These are phyloP conservation scores for Suhomyces sp. DNA, from an alignment of 805 yeast species.

Conservation along the genomic window DNA sequence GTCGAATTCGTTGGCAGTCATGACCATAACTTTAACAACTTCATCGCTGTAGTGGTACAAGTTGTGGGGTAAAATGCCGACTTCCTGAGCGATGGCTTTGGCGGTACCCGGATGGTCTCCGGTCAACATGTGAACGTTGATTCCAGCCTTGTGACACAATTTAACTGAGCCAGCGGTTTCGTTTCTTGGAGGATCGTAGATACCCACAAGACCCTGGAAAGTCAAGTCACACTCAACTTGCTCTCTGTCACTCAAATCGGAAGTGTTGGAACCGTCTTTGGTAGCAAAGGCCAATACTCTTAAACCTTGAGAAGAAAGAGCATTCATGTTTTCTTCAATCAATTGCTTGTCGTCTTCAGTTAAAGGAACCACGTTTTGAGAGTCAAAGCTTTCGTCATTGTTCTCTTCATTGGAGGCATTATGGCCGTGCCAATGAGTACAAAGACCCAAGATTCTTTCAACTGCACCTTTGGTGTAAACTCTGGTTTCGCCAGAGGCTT, in stretches of 20 bases:
- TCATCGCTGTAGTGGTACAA: constrained; percentile 53
- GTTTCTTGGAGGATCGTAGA: constrained; percentile 75
- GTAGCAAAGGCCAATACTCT: constrained; percentile 61
- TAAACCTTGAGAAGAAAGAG: constrained; percentile 61
- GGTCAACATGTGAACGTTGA: constrained; percentile 76
- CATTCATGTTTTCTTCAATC: constrained; percentile 56
- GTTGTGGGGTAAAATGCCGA: constrained; percentile 63
- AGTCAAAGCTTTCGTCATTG: constrained; percentile 14
- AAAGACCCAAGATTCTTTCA: constrained; percentile 60
- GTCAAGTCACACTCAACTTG: constrained; percentile 50
- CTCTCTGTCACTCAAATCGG: constrained; percentile 25
- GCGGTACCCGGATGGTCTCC: constrained; percentile 84
- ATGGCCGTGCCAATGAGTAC: constrained; percentile 51
- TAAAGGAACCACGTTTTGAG: constrained; percentile 23
- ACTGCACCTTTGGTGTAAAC: constrained; percentile 73
- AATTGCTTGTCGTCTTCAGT: constrained; percentile 36
- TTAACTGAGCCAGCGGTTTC: constrained; percentile 67
- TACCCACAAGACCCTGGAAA: constrained; percentile 70
- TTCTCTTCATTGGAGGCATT: constrained; percentile 16
- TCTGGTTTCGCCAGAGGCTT: constrained; percentile 18
- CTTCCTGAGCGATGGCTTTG: constrained; percentile 74
- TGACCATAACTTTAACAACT: constrained; percentile 47
- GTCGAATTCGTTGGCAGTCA: constrained; percentile 39
- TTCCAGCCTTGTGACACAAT: constrained; percentile 69
- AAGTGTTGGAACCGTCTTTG: constrained; percentile 21